Evolutionary conservation across 768 basidiomycete species (phyloP).

Genomic region (Fomitopsis serialis): DNA sequence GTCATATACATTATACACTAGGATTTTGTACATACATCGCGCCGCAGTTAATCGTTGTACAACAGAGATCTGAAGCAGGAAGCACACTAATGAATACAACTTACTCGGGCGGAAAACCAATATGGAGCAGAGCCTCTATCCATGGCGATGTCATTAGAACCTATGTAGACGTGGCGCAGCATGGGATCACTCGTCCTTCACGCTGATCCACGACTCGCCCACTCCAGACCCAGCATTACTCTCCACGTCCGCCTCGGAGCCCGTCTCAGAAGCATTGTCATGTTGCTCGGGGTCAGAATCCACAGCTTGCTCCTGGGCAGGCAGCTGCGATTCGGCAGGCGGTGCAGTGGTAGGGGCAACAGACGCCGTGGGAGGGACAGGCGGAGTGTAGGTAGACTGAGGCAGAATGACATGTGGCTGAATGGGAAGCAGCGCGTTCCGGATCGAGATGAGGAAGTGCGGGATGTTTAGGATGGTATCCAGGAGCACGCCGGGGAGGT

Average conservation of each 20-base stretch:
- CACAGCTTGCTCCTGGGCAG: constrained; percentile 5
- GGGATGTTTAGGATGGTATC: constrained; percentile 66
- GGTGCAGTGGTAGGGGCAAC: constrained; percentile 4
- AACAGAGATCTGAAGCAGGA: not conserved
- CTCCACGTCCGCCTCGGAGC: constrained; percentile 66
- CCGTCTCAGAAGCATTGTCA: constrained; percentile 35
- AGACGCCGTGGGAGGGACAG: constrained; percentile 24
- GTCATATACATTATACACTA: not conserved
- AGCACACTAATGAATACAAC: not conserved
- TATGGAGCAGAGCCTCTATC: no score
- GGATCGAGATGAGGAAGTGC: constrained; percentile 53
- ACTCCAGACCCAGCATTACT: constrained; percentile 51
- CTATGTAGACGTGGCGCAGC: not conserved
- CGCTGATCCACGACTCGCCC: constrained; percentile 67
- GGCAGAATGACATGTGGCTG: constrained; percentile 37
- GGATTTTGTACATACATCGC: constrained; percentile 4
- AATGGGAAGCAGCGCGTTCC: constrained; percentile 53
- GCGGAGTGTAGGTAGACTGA: constrained; percentile 16
- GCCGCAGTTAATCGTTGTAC: not conserved
- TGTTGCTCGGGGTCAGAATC: constrained; percentile 18
- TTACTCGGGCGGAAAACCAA: not conserved
- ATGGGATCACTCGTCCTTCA: constrained; percentile 20
- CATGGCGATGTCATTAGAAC: not conserved
- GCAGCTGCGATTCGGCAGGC: not conserved
- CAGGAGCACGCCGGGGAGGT: constrained; percentile 59